These are phyloP conservation scores for Macroventuria anomochaeta DNA, from an alignment of 2,329 filamentous ascomycete genomes.

Conservation along the genomic window DNA sequence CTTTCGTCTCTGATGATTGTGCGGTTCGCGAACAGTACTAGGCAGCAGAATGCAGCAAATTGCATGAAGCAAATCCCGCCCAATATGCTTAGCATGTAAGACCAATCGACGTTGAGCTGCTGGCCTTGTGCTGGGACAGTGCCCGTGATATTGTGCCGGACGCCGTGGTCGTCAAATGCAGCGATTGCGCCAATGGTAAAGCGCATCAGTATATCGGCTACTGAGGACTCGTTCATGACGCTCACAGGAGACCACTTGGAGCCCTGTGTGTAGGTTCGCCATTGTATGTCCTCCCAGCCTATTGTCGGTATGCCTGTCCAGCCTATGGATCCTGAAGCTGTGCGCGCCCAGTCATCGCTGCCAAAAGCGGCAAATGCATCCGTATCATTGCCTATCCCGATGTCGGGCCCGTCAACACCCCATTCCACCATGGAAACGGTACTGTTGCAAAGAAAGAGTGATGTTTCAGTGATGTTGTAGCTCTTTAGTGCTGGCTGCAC, in stretches of 20 bases:
- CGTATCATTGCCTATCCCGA: conserved; percentile 17
- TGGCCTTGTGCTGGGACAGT: conserved; percentile 31
- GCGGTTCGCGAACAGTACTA: conserved; percentile 37
- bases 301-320: conserved; percentile 38
- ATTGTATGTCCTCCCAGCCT: conserved; percentile 24
- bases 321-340: conserved; percentile 40
- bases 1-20: conserved; percentile 37
- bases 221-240: conserved; percentile 15
- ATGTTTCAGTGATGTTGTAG: conserved; percentile 11
- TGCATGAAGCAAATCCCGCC: conserved; percentile 35
- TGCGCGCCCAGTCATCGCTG: conserved; percentile 36
- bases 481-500: conserved; percentile 25
- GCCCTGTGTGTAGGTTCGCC: conserved; percentile 26
- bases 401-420: conserved; percentile 25
- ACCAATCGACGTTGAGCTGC: conserved; percentile 35
- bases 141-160: conserved; percentile 25
- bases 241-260: conserved; percentile 30
- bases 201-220: conserved; percentile 29
- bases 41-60: conserved; percentile 25
- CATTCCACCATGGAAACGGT: conserved; percentile 22
- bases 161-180: conserved; percentile 39
- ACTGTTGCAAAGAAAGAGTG: conserved; percentile 41
- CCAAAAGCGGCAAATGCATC: conserved; percentile 34
- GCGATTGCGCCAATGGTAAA: conserved; percentile 39
- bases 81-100: conserved; percentile 30